Base-by-base conservation (phyloP, 73 alveolate genomes). In the Uronychia setigera region DNA sequence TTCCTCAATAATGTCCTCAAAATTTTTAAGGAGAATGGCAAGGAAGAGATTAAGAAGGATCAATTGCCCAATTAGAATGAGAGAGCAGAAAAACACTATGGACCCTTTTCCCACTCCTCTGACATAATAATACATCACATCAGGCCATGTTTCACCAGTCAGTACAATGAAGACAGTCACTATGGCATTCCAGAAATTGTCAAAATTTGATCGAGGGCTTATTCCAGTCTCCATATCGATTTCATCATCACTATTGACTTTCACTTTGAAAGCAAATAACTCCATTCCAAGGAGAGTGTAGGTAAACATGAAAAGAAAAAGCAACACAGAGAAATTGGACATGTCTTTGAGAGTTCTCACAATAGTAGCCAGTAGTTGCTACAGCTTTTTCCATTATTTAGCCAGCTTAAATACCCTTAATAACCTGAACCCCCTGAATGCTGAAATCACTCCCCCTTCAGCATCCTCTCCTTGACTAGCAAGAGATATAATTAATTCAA, bases 21-120 rank as follows among this genome's bases (percentile, higher is more conserved):
- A 91, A 29, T 91, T 91, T 59, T 91, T 85, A 1, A 91, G 80
- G 32, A 91, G 60, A 1, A 91, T 82, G 31, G 96, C 96, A 5
- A 91, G 76, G 35, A 86, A 91, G 32, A 91, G 74, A 32, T 91
- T 91, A 0, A 91, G 60, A 1, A 91, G 58, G 0, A 91, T 75
- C 30, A 81, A 33, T 31, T 91, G 34, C 0, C 96, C 96, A 29
- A 91, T 29, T 31, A 91, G 67, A 0, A 91, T 32, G n/a, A 81
- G 76, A 26, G 87, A 26, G 0, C 80, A 0, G 81, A 91, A 91
- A 84, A 80, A 91, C 0, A 91, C 35, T 14, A 82, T 33, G 28
- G 96, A 76, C 1, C 76, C 80, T 26, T 58, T 0, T 31, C 67
- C 91, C 1, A 74, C 33, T n/a, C 80, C 85, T 60, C 91, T 77